These are phyloP conservation scores for Penicillium sp. DNA, from an alignment of 2,329 filamentous ascomycete species.

Conservation along the genomic window DNA sequence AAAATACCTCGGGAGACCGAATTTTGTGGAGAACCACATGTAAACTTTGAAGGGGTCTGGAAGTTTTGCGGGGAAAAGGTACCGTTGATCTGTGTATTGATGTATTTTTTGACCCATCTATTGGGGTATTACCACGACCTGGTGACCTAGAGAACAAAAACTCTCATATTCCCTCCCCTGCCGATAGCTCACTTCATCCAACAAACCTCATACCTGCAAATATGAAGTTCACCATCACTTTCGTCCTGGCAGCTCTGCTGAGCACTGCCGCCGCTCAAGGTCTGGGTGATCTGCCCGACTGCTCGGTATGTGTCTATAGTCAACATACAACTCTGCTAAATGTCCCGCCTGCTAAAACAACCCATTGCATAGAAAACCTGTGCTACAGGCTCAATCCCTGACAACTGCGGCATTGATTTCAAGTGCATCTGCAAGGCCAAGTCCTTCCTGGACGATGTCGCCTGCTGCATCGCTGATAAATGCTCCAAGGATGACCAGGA, in stretches of 20 bases:
- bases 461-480: conserved; percentile 49
- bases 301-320: conserved; percentile 50
- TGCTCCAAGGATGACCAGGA: conserved; percentile 46
- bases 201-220: background rate
- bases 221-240: conserved; percentile 53
- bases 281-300: conserved; percentile 48
- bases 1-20: background rate
- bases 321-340: background rate
- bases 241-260: conserved; percentile 55
- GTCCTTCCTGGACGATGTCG: conserved; percentile 48
- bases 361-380: conserved; percentile 33
- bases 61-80: background rate
- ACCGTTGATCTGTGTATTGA: background rate
- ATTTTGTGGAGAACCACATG: background rate
- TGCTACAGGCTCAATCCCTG: conserved; percentile 41
- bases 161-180: background rate
- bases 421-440: conserved; percentile 50
- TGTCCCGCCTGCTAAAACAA: conserved; percentile 5
- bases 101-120: conserved; percentile 1
- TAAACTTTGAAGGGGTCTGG: background rate
- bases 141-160: background rate
- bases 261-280: conserved; percentile 48
- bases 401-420: conserved; percentile 43
- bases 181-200: background rate
- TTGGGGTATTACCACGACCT: conserved; percentile 1